Evolutionary conservation across 2,329 filamentous ascomycete genomes (phyloP).

Genomic region (Trichoderma arundinaceum): DNA sequence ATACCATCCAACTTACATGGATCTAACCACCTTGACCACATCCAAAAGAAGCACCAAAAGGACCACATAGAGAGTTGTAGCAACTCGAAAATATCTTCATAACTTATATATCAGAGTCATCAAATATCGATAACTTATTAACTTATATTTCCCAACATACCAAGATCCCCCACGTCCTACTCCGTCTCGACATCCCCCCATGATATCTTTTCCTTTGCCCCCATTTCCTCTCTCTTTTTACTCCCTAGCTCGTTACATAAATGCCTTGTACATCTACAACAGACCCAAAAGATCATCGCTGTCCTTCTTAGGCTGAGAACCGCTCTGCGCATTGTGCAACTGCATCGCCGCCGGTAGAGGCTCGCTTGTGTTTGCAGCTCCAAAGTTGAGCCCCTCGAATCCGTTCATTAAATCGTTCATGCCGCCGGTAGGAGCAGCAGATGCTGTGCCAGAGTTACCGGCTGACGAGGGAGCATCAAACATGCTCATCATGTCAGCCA

Average conservation of each 20-base stretch:
- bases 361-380: conserved; percentile 52
- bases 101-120: conserved; percentile 21
- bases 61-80: background rate
- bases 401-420: conserved; percentile 91
- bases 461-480: conserved; percentile 70
- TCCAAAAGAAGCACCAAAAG: background rate
- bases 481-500: conserved; percentile 71
- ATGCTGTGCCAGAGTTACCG: conserved; percentile 46
- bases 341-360: conserved; percentile 69
- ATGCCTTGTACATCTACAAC: conserved; percentile 41
- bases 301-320: conserved; percentile 57
- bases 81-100: conserved; percentile 10
- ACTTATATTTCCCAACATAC: conserved; percentile 25
- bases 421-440: conserved; percentile 56
- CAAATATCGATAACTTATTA: conserved; percentile 27
- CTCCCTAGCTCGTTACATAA: conserved; percentile 4
- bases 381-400: conserved; percentile 80
- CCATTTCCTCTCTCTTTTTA: conserved; percentile 1
- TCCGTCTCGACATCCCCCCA: background rate
- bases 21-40: too few species aligned
- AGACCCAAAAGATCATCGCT: conserved; percentile 64
- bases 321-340: conserved; percentile 49
- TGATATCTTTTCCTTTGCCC: background rate
- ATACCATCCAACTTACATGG: background rate
- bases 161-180: background rate